These are phyloP conservation scores for Fusarium sp. DNA, from an alignment of 2,329 filamentous ascomycete species.

Conservation along the genomic window DNA sequence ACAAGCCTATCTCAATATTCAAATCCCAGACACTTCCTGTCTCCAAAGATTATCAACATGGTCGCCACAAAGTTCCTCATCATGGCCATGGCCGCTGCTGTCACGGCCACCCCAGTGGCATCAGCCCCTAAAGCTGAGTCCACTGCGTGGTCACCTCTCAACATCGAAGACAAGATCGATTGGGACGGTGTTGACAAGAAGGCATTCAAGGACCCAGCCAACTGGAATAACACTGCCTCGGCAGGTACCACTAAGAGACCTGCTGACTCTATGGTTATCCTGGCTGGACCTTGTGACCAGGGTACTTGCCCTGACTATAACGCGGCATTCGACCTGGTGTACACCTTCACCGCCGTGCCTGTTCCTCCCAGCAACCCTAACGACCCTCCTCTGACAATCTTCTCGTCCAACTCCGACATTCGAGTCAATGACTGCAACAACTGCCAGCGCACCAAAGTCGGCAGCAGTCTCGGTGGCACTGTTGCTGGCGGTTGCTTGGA, in stretches of 20 bases:
- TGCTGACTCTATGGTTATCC: neutral
- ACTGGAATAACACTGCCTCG: neutral
- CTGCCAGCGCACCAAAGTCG: neutral
- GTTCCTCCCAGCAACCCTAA: neutral
- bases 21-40: neutral
- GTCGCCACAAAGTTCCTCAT: neutral
- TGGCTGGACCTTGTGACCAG: neutral
- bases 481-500: neutral
- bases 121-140: neutral
- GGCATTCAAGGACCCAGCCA: neutral
- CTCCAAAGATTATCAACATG: neutral
- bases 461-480: neutral
- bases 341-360: neutral
- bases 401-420: neutral
- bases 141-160: neutral
- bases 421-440: neutral
- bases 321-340: neutral
- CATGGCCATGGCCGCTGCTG: neutral
- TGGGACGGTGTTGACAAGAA: neutral
- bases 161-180: neutral
- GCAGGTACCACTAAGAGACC: neutral
- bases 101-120: neutral
- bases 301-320: neutral
- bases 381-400: neutral
- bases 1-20: too few relatives aligned